Conservation (phyloP, 768 basidiomycete species). For the Termitomyces sp. region DNA sequence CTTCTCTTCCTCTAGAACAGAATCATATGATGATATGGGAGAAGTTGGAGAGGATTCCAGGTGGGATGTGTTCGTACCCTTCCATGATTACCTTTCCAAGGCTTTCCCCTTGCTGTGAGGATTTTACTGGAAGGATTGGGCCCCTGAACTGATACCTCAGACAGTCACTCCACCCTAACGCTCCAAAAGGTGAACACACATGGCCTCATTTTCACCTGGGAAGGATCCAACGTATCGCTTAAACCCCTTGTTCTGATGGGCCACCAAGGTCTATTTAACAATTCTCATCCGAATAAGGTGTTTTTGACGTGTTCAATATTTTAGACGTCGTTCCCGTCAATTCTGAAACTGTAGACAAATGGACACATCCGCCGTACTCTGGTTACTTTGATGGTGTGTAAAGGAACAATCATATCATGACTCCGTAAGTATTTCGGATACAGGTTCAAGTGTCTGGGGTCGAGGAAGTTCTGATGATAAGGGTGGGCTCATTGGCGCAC, state of each 20-base stretch:
- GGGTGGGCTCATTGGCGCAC: constrained; percentile 60
- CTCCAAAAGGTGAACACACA: constrained; percentile 74
- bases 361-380: constrained; percentile 55
- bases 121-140: not conserved
- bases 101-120: constrained; percentile 62
- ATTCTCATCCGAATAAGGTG: not conserved
- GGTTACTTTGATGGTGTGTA: constrained; percentile 47
- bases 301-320: not conserved
- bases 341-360: constrained; percentile 39
- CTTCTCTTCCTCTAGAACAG: constrained; percentile 31
- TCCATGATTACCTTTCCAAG: constrained; percentile 48
- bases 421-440: not conserved
- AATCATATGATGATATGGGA: constrained; percentile 46
- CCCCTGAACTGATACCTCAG: not conserved
- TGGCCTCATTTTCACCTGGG: constrained; percentile 70
- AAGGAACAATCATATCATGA: not conserved
- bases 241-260: constrained; percentile 68
- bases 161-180: constrained; percentile 50
- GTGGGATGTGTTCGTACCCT: constrained; percentile 47
- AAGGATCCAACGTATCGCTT: constrained; percentile 51
- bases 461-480: constrained; percentile 75
- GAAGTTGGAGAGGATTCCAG: constrained; percentile 42
- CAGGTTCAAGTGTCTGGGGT: constrained; percentile 62
- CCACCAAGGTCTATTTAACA: constrained; percentile 47
- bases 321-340: constrained; percentile 62